Base-by-base conservation (phyloP, 163 green algal genomes). In the Chlamydomonas reinhardtii region DNA sequence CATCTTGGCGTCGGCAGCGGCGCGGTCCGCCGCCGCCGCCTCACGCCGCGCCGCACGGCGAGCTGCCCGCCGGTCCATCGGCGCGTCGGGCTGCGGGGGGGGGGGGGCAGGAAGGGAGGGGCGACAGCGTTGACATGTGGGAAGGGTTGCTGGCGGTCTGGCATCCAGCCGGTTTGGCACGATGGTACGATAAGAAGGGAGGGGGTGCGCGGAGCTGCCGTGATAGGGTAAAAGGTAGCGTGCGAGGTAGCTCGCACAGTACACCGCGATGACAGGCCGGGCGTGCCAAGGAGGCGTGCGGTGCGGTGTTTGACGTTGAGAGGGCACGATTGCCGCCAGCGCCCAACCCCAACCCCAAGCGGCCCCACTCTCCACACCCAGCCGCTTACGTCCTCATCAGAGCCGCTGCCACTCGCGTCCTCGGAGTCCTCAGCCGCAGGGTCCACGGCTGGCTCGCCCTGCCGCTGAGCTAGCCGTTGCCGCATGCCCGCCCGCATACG, bases 1-100 rank as follows among this genome's bases (percentile, higher is more conserved):
- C 20, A 12, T 43, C 14, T 56, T 65, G 29, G 82, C 83, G 20
- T 88, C 73, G 0, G 72, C 64, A 4, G 72, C 90, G 31, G 56
- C 79, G 20, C 82, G 82, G 64, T 91, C 85, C 54, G 86, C 83
- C 29, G 84, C 87, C 24, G 86, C 83, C 2, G 73, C 84, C 62
- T 90, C 90, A 29, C 90, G 88, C 19, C 74, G 73, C n/a, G 77
- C 84, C 9, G 91, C 88, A 19, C 77, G 61, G 61, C 78, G 48
- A 9, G 52, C 68, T 5, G 52, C 79, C 2, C 68, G 32, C 11
- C 79, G 79, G 54, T 77, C 68, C 24, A 14, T 54, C 20, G 34
- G 69, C 4, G 22, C 22, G 20, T 52, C 22, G 4, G 64, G 15
- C 34, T 52, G 69, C 20, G 20, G 34, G n/a, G 27, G 65, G 1